Percentiles rank a stretch among this genome's conserved stretches.
phyloP scores from a whole-genome alignment of 352 stramenopile genomes.

The Thraustotheca clavata region DNA sequence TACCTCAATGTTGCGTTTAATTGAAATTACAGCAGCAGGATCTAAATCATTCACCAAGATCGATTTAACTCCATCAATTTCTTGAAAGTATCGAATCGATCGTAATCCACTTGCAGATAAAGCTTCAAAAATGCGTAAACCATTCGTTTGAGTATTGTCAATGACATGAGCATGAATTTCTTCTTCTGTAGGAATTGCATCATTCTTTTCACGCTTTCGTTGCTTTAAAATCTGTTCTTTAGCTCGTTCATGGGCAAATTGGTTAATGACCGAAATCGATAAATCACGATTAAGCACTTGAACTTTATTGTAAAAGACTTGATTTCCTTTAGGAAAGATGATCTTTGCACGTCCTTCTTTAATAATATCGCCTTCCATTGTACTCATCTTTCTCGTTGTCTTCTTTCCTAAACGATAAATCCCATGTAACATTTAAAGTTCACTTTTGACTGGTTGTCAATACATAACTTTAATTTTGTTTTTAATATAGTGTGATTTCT shows the following conservation, averaged over 20 bases:
- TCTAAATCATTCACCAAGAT: conserved; percentile 99
- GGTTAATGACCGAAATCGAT: conserved; percentile 95
- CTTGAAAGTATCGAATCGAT: conserved; percentile 98
- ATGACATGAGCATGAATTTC: conserved; percentile 63
- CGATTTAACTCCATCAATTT: conserved; percentile 95
- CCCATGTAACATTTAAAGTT: conserved; percentile 4
- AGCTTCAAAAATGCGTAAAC: conserved; percentile 97
- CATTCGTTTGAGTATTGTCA: conserved; percentile 58
- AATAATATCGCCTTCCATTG: conserved; percentile 77
- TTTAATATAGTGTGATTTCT: too few species aligned
- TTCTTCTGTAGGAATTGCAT: conserved; percentile 39
- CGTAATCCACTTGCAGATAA: conserved; percentile 97
- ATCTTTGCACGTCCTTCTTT: conserved; percentile 86
- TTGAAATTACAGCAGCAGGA: conserved; percentile 90
- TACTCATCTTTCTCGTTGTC: conserved; percentile 33
- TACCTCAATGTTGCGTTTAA: conserved; percentile 89
- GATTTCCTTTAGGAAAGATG: conserved; percentile 84
- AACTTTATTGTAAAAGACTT: conserved; percentile 91
- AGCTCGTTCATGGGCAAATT: conserved; percentile 90
- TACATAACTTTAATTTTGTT: too few species aligned
- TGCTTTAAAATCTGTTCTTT: conserved; percentile 52
- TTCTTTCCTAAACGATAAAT: neutral
- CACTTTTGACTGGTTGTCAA: too few species aligned
- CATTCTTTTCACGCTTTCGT: conserved; percentile 63
- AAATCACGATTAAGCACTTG: conserved; percentile 99